These are phyloP conservation scores for Beauveria sp. DNA, from an alignment of 2,329 filamentous ascomycete genomes.

Conservation along the genomic window DNA sequence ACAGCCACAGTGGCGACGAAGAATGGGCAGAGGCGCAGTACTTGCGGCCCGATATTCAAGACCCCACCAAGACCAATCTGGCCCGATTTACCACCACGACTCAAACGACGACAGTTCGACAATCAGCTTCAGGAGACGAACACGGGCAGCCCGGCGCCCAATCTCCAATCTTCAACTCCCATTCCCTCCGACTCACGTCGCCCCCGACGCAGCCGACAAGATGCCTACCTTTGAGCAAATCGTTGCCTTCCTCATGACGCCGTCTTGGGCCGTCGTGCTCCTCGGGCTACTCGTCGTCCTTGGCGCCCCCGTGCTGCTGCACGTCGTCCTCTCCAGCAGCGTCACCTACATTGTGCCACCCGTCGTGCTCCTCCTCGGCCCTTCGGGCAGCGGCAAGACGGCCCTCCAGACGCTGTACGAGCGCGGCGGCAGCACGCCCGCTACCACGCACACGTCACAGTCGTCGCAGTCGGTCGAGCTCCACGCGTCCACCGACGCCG, in stretches of 20 bases:
- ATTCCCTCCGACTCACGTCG: neutral
- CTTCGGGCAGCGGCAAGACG: constrained; percentile 80
- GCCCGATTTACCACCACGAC: neutral
- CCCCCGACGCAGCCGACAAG: constrained; percentile 13
- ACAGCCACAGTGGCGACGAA: neutral
- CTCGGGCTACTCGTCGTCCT: constrained; percentile 65
- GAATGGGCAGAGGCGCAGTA: neutral
- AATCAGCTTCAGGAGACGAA: neutral
- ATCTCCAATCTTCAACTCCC: neutral
- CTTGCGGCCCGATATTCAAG: neutral
- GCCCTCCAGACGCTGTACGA: constrained; percentile 70
- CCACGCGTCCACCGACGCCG: constrained; percentile 40
- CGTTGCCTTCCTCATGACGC: constrained; percentile 49
- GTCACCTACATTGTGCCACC: constrained; percentile 60
- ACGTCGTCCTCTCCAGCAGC: constrained; percentile 63
- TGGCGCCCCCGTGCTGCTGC: constrained; percentile 67
- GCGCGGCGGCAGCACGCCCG: constrained; percentile 35
- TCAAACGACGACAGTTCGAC: neutral
- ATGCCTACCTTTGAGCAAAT: constrained; percentile 33
- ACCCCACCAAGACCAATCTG: neutral
- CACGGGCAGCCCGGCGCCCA: neutral
- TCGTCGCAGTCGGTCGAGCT: constrained; percentile 44
- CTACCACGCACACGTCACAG: constrained; percentile 50
- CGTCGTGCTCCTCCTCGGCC: constrained; percentile 73
- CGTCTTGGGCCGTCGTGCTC: constrained; percentile 54